Evolutionary conservation across 1,139 yeast species (phyloP).

Genomic region (Lodderomyces metapsilosis): DNA sequence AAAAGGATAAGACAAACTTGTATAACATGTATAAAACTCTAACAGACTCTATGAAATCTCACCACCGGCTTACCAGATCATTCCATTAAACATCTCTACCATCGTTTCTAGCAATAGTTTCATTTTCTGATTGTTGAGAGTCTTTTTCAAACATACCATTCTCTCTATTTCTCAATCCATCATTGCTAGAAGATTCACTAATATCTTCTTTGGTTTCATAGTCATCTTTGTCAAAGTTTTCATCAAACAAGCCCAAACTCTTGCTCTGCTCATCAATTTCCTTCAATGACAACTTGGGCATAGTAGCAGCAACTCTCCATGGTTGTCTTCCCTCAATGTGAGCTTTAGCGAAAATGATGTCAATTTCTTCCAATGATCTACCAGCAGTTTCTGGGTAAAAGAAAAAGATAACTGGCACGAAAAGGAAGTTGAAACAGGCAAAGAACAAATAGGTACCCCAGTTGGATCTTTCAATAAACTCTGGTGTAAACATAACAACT

Average conservation of each 20-base stretch:
- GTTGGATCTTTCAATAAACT: conserved; percentile 34
- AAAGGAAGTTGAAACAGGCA: conserved; percentile 37
- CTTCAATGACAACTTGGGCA: conserved; percentile 45
- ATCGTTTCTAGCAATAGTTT: not conserved
- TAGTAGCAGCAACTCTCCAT: conserved; percentile 50
- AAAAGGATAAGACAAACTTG: not conserved
- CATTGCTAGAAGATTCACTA: conserved; percentile 17
- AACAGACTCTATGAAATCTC: not conserved
- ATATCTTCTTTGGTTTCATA: conserved; percentile 30
- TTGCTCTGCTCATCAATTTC: conserved; percentile 50
- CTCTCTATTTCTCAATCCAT: not conserved
- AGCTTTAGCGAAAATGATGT: conserved; percentile 46
- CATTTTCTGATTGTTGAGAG: conserved; percentile 3
- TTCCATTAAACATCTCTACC: not conserved
- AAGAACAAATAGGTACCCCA: conserved; percentile 50
- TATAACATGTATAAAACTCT: not conserved
- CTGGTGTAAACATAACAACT: conserved; percentile 50
- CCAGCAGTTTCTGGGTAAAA: conserved; percentile 52
- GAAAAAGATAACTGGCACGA: conserved; percentile 44
- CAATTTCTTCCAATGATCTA: conserved; percentile 48
- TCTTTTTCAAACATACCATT: conserved; percentile 13
- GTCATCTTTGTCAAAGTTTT: conserved; percentile 38
- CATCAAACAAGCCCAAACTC: conserved; percentile 47
- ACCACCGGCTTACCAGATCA: too few relatives aligned
- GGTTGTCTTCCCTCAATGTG: conserved; percentile 45